Conservation (phyloP, 192 early-diverging fungal genomes). For the Coemansia sp. region DNA sequence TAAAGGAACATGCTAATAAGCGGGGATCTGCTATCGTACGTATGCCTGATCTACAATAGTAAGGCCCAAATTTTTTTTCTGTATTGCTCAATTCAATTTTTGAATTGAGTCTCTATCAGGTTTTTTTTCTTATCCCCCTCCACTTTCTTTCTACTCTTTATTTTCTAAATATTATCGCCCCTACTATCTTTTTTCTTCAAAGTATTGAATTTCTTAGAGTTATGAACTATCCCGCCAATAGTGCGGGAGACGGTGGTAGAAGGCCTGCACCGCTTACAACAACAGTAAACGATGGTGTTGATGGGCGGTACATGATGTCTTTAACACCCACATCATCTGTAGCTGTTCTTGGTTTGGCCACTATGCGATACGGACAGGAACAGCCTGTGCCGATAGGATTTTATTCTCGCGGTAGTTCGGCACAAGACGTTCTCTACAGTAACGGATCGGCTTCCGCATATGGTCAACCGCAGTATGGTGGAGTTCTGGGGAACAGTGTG, state of each 20-base stretch:
- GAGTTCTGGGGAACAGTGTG: not conserved
- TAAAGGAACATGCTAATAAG: slow-evolving; percentile 81
- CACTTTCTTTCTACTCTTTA: too few relatives aligned
- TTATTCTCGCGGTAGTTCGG: not conserved
- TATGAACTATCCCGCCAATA: slow-evolving; percentile 8
- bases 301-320: slow-evolving; percentile 19
- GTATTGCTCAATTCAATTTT: not conserved
- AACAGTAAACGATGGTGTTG: not conserved
- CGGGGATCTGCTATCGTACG: slow-evolving; percentile 71
- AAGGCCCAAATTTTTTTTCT: not conserved
- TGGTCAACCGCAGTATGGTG: not conserved
- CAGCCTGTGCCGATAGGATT: not conserved
- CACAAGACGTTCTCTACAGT: not conserved
- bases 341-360: slow-evolving; percentile 32
- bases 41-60: slow-evolving; percentile 72
- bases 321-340: slow-evolving; percentile 44
- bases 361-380: slow-evolving; percentile 38
- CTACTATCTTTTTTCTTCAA: not conserved
- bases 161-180: too few relatives aligned
- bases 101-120: too few relatives aligned
- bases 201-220: not conserved
- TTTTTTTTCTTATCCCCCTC: too few relatives aligned
- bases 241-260: not conserved
- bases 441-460: slow-evolving; percentile 9
- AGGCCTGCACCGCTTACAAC: not conserved